phyloP scores from a whole-genome alignment of 2,329 filamentous ascomycete species.

The Didymella lethalis region DNA sequence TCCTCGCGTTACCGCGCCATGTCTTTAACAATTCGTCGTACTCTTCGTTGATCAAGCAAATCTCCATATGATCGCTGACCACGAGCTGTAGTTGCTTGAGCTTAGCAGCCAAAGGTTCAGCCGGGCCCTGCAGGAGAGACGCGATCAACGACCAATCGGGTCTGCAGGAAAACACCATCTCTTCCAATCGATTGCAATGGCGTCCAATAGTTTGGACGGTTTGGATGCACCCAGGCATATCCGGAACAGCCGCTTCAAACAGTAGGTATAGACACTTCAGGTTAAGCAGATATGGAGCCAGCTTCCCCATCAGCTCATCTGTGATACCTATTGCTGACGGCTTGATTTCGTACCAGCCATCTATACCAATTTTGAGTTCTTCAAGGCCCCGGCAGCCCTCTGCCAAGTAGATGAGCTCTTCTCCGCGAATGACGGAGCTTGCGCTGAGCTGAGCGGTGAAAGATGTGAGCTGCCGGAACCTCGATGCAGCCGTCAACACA shows the following conservation, averaged over 20 bases:
- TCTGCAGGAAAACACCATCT: neutral
- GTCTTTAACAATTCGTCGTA: neutral
- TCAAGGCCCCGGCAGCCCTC: neutral
- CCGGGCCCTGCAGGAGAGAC: neutral
- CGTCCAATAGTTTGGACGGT: neutral
- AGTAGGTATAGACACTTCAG: neutral
- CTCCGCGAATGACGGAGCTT: neutral
- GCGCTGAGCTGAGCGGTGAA: neutral
- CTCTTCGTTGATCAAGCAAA: neutral
- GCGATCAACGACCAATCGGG: neutral
- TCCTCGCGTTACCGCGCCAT: neutral
- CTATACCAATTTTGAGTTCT: conserved; percentile 1
- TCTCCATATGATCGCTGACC: neutral
- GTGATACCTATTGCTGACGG: conserved; percentile 1
- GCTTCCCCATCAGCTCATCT: neutral
- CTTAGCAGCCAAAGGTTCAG: neutral
- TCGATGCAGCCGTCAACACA: neutral
- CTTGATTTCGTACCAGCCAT: neutral
- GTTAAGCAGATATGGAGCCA: neutral
- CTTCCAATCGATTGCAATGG: neutral
- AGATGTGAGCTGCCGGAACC: neutral
- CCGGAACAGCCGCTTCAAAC: neutral
- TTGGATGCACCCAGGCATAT: neutral
- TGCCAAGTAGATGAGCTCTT: neutral
- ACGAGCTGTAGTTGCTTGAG: neutral